phyloP scores from a whole-genome alignment of 805 yeast species.

The Vanderwaltozyma yarrowii region DNA sequence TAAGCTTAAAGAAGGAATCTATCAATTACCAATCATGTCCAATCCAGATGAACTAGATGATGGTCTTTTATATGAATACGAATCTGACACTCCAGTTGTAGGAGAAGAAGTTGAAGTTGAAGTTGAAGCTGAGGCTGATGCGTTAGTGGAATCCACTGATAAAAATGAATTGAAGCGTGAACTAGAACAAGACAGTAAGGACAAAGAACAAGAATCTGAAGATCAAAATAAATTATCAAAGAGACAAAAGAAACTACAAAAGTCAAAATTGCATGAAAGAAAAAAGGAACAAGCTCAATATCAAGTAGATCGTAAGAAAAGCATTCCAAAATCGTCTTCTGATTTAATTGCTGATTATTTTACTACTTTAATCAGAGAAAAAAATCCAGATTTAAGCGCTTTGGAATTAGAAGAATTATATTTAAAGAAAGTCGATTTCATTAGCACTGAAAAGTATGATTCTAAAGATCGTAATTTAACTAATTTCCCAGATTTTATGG shows the following conservation, averaged over 20 bases:
- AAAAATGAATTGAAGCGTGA: constrained; percentile 8
- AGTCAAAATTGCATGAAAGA: constrained; percentile 44
- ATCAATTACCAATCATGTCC: constrained; percentile 18
- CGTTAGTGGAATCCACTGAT: background rate
- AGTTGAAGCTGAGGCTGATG: no score
- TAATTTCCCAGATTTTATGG: constrained; percentile 46
- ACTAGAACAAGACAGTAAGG: constrained; percentile 8
- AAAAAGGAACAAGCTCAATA: constrained; percentile 59
- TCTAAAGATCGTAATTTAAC: constrained; percentile 40
- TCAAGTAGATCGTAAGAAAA: constrained; percentile 48
- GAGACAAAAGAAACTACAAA: constrained; percentile 25
- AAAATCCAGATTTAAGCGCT: constrained; percentile 58
- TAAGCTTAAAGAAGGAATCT: no score
- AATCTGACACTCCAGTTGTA: constrained; percentile 14
- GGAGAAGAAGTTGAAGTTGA: constrained; percentile 8
- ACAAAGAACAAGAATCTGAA: constrained; percentile 8
- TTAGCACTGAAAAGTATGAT: constrained; percentile 51
- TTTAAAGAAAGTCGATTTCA: constrained; percentile 44
- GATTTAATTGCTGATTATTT: constrained; percentile 59
- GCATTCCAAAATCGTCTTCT: constrained; percentile 44
- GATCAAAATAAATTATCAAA: constrained; percentile 22
- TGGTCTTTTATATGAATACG: constrained; percentile 51
- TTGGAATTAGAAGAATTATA: constrained; percentile 64
- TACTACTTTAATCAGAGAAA: constrained; percentile 47
- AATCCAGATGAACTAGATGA: constrained; percentile 70